phyloP scores from a whole-genome alignment of 139 green algal genomes.

The Chlamydomonas applanata region DNA sequence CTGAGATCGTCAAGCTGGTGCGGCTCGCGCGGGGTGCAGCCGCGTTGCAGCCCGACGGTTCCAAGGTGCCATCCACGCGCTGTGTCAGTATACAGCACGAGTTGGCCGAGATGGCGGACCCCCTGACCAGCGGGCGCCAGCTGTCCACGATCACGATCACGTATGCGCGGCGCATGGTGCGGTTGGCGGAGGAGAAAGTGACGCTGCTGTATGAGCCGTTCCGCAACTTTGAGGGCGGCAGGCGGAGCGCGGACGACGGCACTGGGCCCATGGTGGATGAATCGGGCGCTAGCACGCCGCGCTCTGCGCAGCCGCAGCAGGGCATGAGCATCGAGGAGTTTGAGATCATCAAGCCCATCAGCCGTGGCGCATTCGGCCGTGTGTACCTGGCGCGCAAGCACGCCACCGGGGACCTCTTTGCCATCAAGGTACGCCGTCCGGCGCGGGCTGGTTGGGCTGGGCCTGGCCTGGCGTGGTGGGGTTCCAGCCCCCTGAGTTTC shows the following conservation, averaged over 20 bases:
- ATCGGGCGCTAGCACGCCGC: slow-evolving; percentile 20
- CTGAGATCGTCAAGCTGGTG: slow-evolving; percentile 31
- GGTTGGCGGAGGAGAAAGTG: slow-evolving; percentile 57
- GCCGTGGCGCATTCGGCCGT: slow-evolving; percentile 85
- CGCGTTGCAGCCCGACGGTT: slow-evolving; percentile 41
- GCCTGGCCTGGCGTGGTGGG: background rate
- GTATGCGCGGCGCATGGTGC: slow-evolving; percentile 38
- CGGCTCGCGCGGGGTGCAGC: slow-evolving; percentile 16
- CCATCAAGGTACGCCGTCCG: slow-evolving; percentile 48
- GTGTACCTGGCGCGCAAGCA: slow-evolving; percentile 92
- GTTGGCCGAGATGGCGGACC: slow-evolving; percentile 32
- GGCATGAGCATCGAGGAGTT: slow-evolving; percentile 87
- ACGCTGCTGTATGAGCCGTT: slow-evolving; percentile 22
- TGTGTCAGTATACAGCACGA: slow-evolving; percentile 37
- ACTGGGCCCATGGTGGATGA: background rate
- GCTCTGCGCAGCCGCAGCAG: slow-evolving; percentile 24
- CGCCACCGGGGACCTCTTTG: slow-evolving; percentile 65
- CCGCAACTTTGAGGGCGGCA: background rate
- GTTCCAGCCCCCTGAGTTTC: background rate
- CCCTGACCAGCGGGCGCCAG: background rate
- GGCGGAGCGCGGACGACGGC: too few relatives aligned
- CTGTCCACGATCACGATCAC: slow-evolving; percentile 41
- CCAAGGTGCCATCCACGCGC: slow-evolving; percentile 31
- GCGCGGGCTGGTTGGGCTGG: background rate
- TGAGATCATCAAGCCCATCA: slow-evolving; percentile 95